Evolutionary conservation across 495 filamentous ascomycete genomes (phyloP).

Genomic region (Penicillium lagena): DNA sequence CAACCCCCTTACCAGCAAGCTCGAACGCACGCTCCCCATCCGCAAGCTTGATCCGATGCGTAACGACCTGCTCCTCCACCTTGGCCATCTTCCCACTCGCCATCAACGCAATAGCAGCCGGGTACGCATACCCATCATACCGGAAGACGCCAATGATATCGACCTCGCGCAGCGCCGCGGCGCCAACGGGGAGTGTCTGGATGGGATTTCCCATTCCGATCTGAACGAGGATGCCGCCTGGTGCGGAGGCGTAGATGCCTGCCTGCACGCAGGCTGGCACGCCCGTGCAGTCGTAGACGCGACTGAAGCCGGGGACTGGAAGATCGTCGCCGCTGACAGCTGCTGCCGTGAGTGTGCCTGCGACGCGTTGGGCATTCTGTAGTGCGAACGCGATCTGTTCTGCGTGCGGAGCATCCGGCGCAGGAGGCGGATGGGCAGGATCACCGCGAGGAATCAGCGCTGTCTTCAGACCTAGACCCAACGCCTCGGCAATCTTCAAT

Average conservation of each 20-base stretch:
- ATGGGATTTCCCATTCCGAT: conserved; percentile 93
- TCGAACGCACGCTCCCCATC: conserved; percentile 65
- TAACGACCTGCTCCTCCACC: conserved; percentile 57
- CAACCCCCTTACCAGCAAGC: conserved; percentile 73
- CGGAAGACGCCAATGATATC: conserved; percentile 91
- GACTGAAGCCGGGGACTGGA: conserved; percentile 53
- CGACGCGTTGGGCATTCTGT: conserved; percentile 33
- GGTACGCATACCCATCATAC: conserved; percentile 77
- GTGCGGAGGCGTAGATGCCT: conserved; percentile 70
- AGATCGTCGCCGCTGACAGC: conserved; percentile 32
- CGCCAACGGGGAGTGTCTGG: conserved; percentile 77
- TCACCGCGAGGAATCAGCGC: conserved; percentile 51
- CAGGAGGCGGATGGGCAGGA: conserved; percentile 22
- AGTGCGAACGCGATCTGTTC: conserved; percentile 36
- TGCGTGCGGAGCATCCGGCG: conserved; percentile 31
- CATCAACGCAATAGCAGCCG: conserved; percentile 69
- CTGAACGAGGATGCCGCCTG: conserved; percentile 78
- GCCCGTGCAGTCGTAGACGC: conserved; percentile 88
- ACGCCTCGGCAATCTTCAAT: conserved; percentile 62
- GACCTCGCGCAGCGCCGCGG: conserved; percentile 80
- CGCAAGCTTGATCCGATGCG: conserved; percentile 67
- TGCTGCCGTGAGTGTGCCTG: conserved; percentile 29
- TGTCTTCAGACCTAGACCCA: conserved; percentile 60
- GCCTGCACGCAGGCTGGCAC: conserved; percentile 83
- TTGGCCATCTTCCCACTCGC: conserved; percentile 51